A percentile compares a stretch with the other conserved stretches of the same genome.
These are phyloP conservation scores for Podospora australis DNA, from an alignment of 495 filamentous ascomycete species.

Conservation along the genomic window DNA sequence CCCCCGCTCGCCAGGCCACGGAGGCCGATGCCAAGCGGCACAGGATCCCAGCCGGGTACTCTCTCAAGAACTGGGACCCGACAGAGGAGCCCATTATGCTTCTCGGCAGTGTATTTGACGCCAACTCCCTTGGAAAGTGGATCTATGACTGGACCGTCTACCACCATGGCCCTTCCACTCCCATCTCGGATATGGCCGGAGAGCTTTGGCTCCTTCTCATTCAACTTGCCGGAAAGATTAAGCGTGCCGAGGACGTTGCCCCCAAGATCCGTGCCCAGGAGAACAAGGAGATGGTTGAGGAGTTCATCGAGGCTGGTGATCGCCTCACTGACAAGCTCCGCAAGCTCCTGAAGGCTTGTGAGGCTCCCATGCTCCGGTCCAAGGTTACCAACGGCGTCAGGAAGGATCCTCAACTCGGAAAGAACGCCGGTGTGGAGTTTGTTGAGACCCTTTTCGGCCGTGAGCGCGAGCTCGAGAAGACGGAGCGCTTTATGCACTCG, in stretches of 20 bases:
- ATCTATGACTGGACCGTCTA: conserved; percentile 99
- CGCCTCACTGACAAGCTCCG: conserved; percentile 81
- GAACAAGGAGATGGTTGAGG: conserved; percentile 74
- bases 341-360: conserved; percentile 80
- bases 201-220: conserved; percentile 94
- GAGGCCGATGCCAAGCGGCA: conserved; percentile 75
- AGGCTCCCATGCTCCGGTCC: conserved; percentile 75
- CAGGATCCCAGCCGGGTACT: conserved; percentile 85
- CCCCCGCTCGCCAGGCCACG: conserved; percentile 60
- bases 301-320: conserved; percentile 89
- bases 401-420: conserved; percentile 72
- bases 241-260: conserved; percentile 79
- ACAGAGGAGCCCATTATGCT: conserved; percentile 86
- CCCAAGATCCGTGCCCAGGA: conserved; percentile 63
- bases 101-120: conserved; percentile 92
- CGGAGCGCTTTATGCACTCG: conserved; percentile 90
- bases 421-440: conserved; percentile 91
- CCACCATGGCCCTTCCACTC: conserved; percentile 74
- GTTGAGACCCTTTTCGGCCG: conserved; percentile 94
- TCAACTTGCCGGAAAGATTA: conserved; percentile 92
- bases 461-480: conserved; percentile 84
- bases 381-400: conserved; percentile 51
- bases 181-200: conserved; percentile 87
- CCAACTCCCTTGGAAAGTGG: conserved; percentile 97
- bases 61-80: conserved; percentile 97